Percentiles rank a stretch among this genome's conserved stretches.
Conservation (phyloP, 208 protist genomes). For the Leishmania guyanensis region DNA sequence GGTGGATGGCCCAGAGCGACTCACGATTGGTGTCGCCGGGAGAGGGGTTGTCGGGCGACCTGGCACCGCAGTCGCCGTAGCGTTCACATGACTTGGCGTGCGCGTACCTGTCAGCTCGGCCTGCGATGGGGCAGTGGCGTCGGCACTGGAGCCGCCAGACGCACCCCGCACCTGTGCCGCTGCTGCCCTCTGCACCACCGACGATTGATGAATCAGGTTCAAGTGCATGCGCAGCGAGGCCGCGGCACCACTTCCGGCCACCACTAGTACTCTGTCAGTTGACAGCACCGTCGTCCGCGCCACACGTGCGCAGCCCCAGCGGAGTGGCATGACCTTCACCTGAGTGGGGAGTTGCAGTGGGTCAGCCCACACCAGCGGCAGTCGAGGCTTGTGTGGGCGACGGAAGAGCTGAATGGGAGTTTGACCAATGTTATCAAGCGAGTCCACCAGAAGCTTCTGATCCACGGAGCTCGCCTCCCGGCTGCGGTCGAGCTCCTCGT, state of each 20-base stretch:
- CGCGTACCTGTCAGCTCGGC: not conserved
- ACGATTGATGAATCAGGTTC: constrained; percentile 20
- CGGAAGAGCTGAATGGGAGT: constrained; percentile 97
- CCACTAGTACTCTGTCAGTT: constrained; percentile 33
- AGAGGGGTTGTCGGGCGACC: not conserved
- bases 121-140: not conserved
- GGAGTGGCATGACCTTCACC: constrained; percentile 51
- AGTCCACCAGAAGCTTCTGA: constrained; percentile 80
- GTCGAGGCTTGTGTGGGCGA: constrained; percentile 73
- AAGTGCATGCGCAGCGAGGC: constrained; percentile 35
- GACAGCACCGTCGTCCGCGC: constrained; percentile 34
- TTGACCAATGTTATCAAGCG: constrained; percentile 97
- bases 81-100: not conserved
- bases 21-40: not conserved
- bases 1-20: not conserved
- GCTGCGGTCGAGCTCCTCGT: constrained; percentile 90
- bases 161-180: not conserved
- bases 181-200: not conserved
- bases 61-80: not conserved
- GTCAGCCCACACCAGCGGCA: constrained; percentile 41
- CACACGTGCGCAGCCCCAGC: constrained; percentile 54
- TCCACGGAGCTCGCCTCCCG: constrained; percentile 40
- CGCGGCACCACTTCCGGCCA: constrained; percentile 25
- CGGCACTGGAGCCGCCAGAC: not conserved
- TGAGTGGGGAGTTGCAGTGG: constrained; percentile 36